Evolutionary conservation across 129 eudicot species (phyloP), one percentile per base, ranked within the genome.

Genomic region (Tagetes patula): DNA sequence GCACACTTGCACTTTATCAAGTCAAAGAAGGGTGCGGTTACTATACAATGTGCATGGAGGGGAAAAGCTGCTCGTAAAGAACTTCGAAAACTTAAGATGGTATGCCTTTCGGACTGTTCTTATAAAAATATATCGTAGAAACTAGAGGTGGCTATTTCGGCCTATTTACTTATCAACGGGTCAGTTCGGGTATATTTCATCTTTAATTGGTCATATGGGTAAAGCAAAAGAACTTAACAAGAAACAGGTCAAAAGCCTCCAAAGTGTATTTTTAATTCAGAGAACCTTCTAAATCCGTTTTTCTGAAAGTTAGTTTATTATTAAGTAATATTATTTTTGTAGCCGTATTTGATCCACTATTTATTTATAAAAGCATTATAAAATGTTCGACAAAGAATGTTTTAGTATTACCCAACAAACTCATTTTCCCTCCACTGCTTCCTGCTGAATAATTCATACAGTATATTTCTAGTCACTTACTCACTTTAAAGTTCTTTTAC

Each of bases 11-110:
- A 80, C 71, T 95, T 86, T 72, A 30, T 12, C 52, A 84, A 72
- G 67, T 48, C 90, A 75, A 88, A 84, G 84, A 91, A 87, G 78
- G 97, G 93, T 77, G 90, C 88, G 33, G 56, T 95, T 60, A 79
- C 88, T 56, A 88, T 91, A 61, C 99, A 95, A 65, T 95, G 96
- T 83, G 94, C 97, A 71, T 95, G 97, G 97, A 91, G 99, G 76
- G 93, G 85, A 59, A 91, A 72, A 81, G 96, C 86, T 72, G 99
- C 99, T 63, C 95, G 99, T 59, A 84, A 71, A 72, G 99, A 91
- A 74, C 86, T 95, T 64, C 79, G 81, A 34, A 81, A 87, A 65
- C 88, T 95, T 56, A 95, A 91, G 87, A 88, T 91, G 99, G 99
- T 95, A 75, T 67, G 75, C 6, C 53, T 77, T 49, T 12, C 45